Conservation (phyloP, 176 grass and related monocot genomes). For the Alloteropsis semialata region DNA sequence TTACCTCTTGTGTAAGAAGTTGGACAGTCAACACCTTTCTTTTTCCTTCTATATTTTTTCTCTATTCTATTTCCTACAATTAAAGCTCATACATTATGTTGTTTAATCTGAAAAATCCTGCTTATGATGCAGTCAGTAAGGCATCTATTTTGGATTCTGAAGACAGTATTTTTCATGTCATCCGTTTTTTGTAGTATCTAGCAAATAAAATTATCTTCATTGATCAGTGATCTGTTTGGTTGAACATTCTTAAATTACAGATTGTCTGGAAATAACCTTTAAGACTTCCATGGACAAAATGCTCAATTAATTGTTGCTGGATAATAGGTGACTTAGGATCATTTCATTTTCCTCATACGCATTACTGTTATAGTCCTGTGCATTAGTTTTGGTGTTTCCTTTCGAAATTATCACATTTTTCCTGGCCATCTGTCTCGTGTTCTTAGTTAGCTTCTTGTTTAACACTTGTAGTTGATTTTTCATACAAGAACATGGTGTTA, state of each 20-base stretch:
- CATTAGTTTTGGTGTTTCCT: neutral
- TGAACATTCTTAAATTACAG: neutral
- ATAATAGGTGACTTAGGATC: neutral
- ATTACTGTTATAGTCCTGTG: neutral
- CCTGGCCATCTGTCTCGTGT: too few relatives aligned
- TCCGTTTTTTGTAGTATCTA: neutral
- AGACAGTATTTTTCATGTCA: neutral
- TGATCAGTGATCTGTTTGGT: neutral
- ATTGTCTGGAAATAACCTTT: neutral
- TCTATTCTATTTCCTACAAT: neutral
- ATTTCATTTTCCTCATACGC: neutral
- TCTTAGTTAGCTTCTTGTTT: too few relatives aligned
- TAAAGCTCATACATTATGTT: neutral
- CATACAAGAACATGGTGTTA: too few relatives aligned
- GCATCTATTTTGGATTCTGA: neutral
- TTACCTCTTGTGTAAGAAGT: neutral
- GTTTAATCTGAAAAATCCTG: neutral
- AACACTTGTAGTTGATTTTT: too few relatives aligned
- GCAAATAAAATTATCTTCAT: neutral
- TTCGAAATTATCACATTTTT: neutral
- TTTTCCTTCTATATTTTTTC: too few relatives aligned
- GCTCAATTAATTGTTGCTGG: neutral
- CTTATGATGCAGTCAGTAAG: neutral
- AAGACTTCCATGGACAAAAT: neutral
- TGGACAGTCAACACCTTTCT: neutral